A percentile compares a stretch with the other conserved stretches of the same genome.
These are phyloP conservation scores for Neonectria punicea DNA, from an alignment of 2,329 filamentous ascomycete species.

Conservation along the genomic window DNA sequence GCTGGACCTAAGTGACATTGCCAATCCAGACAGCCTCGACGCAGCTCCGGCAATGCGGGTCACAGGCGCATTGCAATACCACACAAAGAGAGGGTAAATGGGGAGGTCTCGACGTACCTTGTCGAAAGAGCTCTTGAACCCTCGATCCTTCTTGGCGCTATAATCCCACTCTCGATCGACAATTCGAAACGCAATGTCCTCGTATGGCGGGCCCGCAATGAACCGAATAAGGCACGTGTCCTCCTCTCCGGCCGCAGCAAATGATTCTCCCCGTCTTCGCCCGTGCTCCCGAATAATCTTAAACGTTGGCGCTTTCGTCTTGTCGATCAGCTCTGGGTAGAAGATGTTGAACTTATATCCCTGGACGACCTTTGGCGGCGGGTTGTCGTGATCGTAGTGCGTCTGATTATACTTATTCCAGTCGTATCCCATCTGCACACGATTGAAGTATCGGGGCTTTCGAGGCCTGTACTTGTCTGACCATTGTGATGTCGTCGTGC, in stretches of 20 bases:
- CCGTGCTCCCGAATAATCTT: slow-evolving; percentile 95
- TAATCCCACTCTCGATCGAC: slow-evolving; percentile 99
- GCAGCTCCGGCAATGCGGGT: slow-evolving; percentile 17
- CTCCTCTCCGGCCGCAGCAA: slow-evolving; percentile 92
- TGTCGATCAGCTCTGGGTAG: slow-evolving; percentile 96
- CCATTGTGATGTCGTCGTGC: slow-evolving; percentile 76
- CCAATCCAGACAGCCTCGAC: slow-evolving; percentile 21
- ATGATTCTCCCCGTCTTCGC: slow-evolving; percentile 87
- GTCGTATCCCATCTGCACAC: slow-evolving; percentile 98
- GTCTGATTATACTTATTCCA: slow-evolving; percentile 99
- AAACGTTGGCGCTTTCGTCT: slow-evolving; percentile 92
- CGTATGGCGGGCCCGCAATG: slow-evolving; percentile 93
- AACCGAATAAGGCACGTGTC: slow-evolving; percentile 98
- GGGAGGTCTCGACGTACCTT: slow-evolving; percentile 71
- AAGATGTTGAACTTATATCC: slow-evolving; percentile 99
- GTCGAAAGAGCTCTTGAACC: slow-evolving; percentile 96
- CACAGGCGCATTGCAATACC: slow-evolving; percentile 19
- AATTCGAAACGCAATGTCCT: slow-evolving; percentile 96
- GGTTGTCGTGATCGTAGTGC: slow-evolving; percentile 98
- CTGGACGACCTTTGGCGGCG: slow-evolving; percentile 96
- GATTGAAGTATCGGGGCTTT: slow-evolving; percentile 97
- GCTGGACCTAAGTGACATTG: slow-evolving; percentile 20
- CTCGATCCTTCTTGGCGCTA: slow-evolving; percentile 91
- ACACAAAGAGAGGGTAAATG: slow-evolving; percentile 27
- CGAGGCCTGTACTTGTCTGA: slow-evolving; percentile 85